Evolutionary conservation across 176 grass and related monocot species (phyloP).

Genomic region (Musa troglodytarum): DNA sequence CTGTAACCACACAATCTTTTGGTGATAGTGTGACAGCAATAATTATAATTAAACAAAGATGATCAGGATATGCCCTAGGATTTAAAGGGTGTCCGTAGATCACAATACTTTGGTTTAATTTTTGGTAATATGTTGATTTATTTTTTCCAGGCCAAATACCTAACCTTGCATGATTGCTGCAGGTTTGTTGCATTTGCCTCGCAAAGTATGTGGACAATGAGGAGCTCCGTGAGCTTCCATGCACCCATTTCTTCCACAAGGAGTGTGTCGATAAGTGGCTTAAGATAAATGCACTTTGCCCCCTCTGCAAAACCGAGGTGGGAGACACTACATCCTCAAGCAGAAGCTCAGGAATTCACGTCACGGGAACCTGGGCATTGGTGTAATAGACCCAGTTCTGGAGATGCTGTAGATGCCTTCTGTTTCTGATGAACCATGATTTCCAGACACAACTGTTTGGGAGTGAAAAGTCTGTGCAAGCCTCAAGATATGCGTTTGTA

Average conservation of each 20-base stretch:
- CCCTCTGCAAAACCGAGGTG: constrained; percentile 83
- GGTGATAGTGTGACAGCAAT: background rate
- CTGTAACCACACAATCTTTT: too few relatives aligned
- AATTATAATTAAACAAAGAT: background rate
- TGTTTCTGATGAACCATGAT: background rate
- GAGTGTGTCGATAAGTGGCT: constrained; percentile 97
- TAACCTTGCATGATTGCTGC: constrained; percentile 4
- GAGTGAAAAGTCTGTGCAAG: background rate
- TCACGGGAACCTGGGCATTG: background rate
- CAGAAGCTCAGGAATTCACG: background rate
- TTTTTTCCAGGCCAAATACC: constrained; percentile 1
- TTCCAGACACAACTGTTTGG: background rate
- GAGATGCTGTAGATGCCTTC: background rate
- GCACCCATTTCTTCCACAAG: constrained; percentile 73
- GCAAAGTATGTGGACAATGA: constrained; percentile 76
- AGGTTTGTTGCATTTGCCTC: constrained; percentile 88
- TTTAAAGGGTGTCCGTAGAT: background rate
- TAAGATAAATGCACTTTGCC: constrained; percentile 82
- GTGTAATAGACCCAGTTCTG: background rate
- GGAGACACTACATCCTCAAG: constrained; percentile 6
- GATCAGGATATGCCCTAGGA: background rate
- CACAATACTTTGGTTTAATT: background rate
- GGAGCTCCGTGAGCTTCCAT: constrained; percentile 75
- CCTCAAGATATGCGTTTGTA: too few relatives aligned
- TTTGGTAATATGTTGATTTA: constrained; percentile 6